These are phyloP conservation scores for Knufia petricola DNA, from an alignment of 2,329 filamentous ascomycete species.

Conservation along the genomic window DNA sequence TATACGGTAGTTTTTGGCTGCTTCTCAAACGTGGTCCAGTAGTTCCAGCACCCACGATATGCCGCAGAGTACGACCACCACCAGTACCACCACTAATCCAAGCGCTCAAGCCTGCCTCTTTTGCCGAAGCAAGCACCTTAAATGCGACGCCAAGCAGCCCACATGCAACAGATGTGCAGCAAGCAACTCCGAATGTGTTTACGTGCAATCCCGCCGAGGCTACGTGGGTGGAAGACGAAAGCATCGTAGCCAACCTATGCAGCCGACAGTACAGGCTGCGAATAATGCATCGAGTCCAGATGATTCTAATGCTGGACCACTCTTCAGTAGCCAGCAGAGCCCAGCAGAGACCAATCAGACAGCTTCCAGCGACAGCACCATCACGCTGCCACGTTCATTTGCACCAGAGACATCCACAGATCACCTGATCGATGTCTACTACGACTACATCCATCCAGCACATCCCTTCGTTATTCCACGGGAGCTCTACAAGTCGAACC, in stretches of 20 bases:
- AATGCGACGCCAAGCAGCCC: conserved; percentile 62
- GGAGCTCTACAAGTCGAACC: conserved; percentile 26
- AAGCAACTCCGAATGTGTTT: conserved; percentile 54
- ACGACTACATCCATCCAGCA: conserved; percentile 45
- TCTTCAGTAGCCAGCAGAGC: background rate
- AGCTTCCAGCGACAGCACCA: conserved; percentile 2
- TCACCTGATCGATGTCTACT: conserved; percentile 45
- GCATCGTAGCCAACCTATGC: conserved; percentile 24
- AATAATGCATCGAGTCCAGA: background rate
- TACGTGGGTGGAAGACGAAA: conserved; percentile 39
- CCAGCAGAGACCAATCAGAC: background rate
- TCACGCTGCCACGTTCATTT: background rate
- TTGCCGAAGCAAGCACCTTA: conserved; percentile 56
- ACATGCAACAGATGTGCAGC: conserved; percentile 55
- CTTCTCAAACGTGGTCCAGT: no score
- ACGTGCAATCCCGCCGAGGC: conserved; percentile 58
- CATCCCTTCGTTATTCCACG: conserved; percentile 49
- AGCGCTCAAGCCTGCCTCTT: conserved; percentile 32
- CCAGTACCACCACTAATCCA: background rate
- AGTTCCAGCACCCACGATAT: no score
- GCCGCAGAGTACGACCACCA: background rate
- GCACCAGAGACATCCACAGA: conserved; percentile 6
- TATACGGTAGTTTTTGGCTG: no score
- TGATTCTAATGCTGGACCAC: background rate
- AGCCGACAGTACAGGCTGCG: background rate